Conservation (phyloP, 2,329 filamentous ascomycete species). For the Sphaerostilbella broomeana region DNA sequence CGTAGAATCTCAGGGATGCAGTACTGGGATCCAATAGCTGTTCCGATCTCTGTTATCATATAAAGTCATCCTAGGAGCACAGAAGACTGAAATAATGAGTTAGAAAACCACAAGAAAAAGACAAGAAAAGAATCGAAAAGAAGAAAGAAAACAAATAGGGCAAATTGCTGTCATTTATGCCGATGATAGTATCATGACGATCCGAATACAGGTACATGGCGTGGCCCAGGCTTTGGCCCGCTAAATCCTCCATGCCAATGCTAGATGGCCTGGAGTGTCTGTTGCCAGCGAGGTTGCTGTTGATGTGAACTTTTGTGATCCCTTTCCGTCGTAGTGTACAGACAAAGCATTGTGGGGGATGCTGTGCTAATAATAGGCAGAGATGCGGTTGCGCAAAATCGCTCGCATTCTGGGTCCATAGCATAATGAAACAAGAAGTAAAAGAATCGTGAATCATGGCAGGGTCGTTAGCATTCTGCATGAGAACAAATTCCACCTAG, state of each 20-base stretch:
- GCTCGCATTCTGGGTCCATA: constrained; percentile 14
- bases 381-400: constrained; percentile 6
- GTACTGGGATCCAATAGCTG: too few relatives aligned
- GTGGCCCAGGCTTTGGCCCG: constrained; percentile 16
- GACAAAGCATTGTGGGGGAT: constrained; percentile 23
- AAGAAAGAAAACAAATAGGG: constrained; percentile 17
- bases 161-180: constrained; percentile 21
- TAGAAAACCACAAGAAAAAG: constrained; percentile 15
- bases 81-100: not conserved
- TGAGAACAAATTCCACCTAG: constrained; percentile 22
- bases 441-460: constrained; percentile 31
- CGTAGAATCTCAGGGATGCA: too few relatives aligned
- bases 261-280: not conserved
- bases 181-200: constrained; percentile 21
- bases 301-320: constrained; percentile 14
- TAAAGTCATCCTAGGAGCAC: constrained; percentile 3
- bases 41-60: not conserved
- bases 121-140: constrained; percentile 18
- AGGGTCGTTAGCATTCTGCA: constrained; percentile 31
- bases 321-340: constrained; percentile 30
- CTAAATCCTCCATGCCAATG: not conserved
- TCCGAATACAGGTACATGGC: constrained; percentile 30
- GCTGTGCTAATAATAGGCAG: constrained; percentile 23
- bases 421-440: constrained; percentile 28
- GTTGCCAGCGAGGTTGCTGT: not conserved